These are phyloP conservation scores for Calonectria crousiana DNA, from an alignment of 2,329 filamentous ascomycete genomes.

Conservation along the genomic window DNA sequence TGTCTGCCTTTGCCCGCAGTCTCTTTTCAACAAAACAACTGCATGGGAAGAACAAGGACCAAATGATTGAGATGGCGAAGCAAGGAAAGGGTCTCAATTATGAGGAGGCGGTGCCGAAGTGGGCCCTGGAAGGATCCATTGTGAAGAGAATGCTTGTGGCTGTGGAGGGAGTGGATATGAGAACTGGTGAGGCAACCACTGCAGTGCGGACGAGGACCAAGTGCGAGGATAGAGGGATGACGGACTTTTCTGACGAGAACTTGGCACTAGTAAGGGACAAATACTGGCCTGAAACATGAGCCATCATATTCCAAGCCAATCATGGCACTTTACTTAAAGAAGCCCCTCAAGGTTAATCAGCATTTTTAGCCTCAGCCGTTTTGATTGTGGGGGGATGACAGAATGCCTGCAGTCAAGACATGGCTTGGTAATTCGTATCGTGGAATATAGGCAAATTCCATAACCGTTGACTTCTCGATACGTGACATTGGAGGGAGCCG, in stretches of 20 bases:
- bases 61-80: constrained; percentile 30
- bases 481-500: background rate
- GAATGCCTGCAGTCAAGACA: too few species aligned
- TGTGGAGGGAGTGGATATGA: constrained; percentile 21
- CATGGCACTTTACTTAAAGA: background rate
- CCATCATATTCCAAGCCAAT: background rate
- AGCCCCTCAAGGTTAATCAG: background rate
- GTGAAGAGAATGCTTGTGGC: constrained; percentile 24
- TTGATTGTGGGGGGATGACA: background rate
- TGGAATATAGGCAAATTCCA: background rate
- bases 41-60: constrained; percentile 29
- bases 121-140: constrained; percentile 31
- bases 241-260: constrained; percentile 20
- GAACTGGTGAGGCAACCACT: constrained; percentile 18
- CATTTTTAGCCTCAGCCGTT: background rate
- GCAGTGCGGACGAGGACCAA: constrained; percentile 25
- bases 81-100: constrained; percentile 24
- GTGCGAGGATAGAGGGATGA: constrained; percentile 31
- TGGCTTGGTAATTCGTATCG: background rate
- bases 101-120: constrained; percentile 25
- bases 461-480: background rate
- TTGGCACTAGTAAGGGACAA: constrained; percentile 26
- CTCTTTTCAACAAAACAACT: constrained; percentile 28
- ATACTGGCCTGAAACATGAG: constrained; percentile 22
- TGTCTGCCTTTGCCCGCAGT: constrained; percentile 30